Evolutionary conservation across 805 yeast genomes (phyloP).

Genomic region (Nakazawaea wyomingensis): DNA sequence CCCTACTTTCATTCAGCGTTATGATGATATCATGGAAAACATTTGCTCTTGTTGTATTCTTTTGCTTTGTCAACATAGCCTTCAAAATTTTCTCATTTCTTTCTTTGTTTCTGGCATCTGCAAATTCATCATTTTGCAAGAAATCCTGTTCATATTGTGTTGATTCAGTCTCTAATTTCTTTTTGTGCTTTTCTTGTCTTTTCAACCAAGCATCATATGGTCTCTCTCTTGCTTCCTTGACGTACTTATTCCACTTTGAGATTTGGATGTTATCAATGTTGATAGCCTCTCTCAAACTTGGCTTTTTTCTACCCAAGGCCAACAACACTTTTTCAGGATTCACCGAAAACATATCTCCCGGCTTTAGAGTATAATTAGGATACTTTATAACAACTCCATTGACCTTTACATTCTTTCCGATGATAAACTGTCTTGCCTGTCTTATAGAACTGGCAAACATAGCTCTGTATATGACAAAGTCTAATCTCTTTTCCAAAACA

Average conservation of each 20-base stretch:
- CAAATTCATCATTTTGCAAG: constrained; percentile 9
- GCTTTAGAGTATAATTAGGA: constrained; percentile 70
- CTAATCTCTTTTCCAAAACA: constrained; percentile 81
- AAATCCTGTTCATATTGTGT: constrained; percentile 9
- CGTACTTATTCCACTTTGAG: constrained; percentile 68
- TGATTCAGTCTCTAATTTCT: constrained; percentile 24
- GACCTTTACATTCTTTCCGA: constrained; percentile 77
- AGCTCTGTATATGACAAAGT: constrained; percentile 84
- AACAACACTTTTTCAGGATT: constrained; percentile 78
- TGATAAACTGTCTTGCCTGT: constrained; percentile 87
- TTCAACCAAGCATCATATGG: constrained; percentile 55
- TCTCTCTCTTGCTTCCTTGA: constrained; percentile 49
- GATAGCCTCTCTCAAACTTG: constrained; percentile 62
- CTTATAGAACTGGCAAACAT: constrained; percentile 90
- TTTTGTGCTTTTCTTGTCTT: constrained; percentile 38
- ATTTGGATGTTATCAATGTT: constrained; percentile 70
- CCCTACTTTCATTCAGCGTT: constrained; percentile 18
- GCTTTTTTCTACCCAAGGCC: constrained; percentile 84
- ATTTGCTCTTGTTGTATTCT: constrained; percentile 38
- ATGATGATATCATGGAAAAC: constrained; percentile 40
- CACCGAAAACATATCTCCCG: constrained; percentile 86
- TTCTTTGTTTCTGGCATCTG: constrained; percentile 17
- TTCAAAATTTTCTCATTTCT: constrained; percentile 34
- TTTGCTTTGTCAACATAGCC: constrained; percentile 27
- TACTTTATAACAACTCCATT: constrained; percentile 76